A percentile compares a stretch with the other conserved stretches of the same genome.
These are phyloP conservation scores for Talaromyces sp. DNA, from an alignment of 2,329 filamentous ascomycete genomes.

Conservation along the genomic window DNA sequence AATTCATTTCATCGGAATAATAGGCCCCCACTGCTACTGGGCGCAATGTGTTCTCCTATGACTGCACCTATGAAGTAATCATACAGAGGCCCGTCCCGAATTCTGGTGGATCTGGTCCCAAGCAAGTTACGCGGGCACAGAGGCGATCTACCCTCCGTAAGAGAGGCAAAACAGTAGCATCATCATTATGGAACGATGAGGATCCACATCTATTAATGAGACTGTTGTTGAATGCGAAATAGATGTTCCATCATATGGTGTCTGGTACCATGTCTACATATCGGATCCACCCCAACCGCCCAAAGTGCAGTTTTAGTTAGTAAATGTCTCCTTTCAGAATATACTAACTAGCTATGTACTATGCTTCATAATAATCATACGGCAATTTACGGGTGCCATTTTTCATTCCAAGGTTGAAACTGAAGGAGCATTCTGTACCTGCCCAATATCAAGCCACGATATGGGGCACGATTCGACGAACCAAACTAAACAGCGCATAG, in stretches of 20 bases:
- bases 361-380: slow-evolving; percentile 12
- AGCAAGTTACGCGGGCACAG: neutral
- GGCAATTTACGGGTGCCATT: neutral
- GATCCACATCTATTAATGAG: neutral
- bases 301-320: neutral
- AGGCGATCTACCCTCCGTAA: neutral
- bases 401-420: neutral
- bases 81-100: slow-evolving; percentile 20
- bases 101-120: neutral
- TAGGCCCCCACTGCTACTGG: neutral
- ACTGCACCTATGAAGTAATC: slow-evolving; percentile 20
- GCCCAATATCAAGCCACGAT: slow-evolving; percentile 9
- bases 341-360: neutral
- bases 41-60: slow-evolving; percentile 5
- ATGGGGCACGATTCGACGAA: neutral
- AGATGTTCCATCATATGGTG: neutral
- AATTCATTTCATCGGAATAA: slow-evolving; percentile 9
- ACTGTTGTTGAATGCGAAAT: neutral
- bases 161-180: neutral
- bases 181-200: slow-evolving; percentile 6
- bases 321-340: too few relatives aligned
- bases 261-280: neutral
- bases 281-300: slow-evolving; percentile 6
- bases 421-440: neutral
- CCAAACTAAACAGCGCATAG: neutral